Base-by-base conservation (phyloP, 179 eudicot genomes). In the Vitellaria paradoxa region DNA sequence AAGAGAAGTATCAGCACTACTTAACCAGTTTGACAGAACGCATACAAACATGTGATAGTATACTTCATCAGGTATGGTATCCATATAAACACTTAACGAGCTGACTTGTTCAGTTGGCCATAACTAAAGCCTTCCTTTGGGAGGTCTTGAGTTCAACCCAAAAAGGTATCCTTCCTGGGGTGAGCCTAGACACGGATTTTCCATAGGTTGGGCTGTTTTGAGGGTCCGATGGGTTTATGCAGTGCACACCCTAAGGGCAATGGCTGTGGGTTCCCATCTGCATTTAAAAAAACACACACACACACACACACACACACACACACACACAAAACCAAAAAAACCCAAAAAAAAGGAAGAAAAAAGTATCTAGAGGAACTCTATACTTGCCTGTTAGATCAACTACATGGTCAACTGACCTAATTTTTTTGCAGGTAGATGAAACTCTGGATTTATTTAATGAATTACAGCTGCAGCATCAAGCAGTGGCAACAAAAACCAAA, bases 1-100 rank as follows among this genome's bases (percentile, higher is more conserved):
- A 96, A 88, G 97, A 96, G 85, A 96, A 96, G 86, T 96, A 96
- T 85, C 92, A 88, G 80, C 99, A 96, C 77, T 96, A 93, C 79
- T 91, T 96, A 66, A 91, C 84, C 85, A 90, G 87, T 71, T 87
- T 93, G 76, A 90, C 93, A 68, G 92, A 96, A 81, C 89, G 90
- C 65, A 93, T 96, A 81, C 92, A 93, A 85, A 92, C 92, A 69
- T 96, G 99, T 82, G 97, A 93, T 87, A 85, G 81, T 76, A 93
- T 96, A 76, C 98, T 96, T 81, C 76, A 80, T 62, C 97, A 95
- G 97, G 99, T 90, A 66, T 72, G 66, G 7, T 55, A 72, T 46
- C 57, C 11, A n/a, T 42, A 9, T n/a, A 18, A n/a, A 40, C 40
- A 12, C 49, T 55, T 45, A 30, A 30, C 2, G 37, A 30, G 37